phyloP scores from a whole-genome alignment of 805 yeast genomes.

The Wickerhamomyces tratensis region DNA sequence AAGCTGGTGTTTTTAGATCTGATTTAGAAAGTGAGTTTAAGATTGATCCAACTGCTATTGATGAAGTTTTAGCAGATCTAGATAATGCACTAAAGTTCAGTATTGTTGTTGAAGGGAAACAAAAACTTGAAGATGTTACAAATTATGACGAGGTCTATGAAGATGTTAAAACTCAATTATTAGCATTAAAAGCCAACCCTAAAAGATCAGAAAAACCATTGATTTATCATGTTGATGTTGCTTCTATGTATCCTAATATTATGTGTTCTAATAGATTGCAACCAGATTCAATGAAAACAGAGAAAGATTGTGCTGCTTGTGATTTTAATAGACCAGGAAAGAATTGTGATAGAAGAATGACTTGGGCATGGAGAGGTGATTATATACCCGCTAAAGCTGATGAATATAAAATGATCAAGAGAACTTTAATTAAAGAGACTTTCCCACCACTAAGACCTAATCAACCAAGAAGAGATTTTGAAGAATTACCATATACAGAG shows the following conservation, averaged over 20 bases:
- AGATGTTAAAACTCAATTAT: constrained; percentile 42
- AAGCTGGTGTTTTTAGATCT: constrained; percentile 95
- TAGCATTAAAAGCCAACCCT: constrained; percentile 53
- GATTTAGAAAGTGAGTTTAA: constrained; percentile 71
- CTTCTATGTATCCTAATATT: constrained; percentile 98
- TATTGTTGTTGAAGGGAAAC: constrained; percentile 70
- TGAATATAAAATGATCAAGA: constrained; percentile 83
- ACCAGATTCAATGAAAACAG: constrained; percentile 95
- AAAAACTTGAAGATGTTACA: constrained; percentile 63
- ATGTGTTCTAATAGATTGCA: constrained; percentile 96
- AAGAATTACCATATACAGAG: constrained; percentile 65
- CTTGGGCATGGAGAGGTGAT: constrained; percentile 99
- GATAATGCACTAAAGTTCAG: constrained; percentile 74
- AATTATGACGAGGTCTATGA: constrained; percentile 71
- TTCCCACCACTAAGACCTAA: constrained; percentile 57
- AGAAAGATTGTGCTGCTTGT: constrained; percentile 94
- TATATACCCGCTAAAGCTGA: constrained; percentile 84
- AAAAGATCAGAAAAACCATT: constrained; percentile 69
- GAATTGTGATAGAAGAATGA: constrained; percentile 79
- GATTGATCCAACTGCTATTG: constrained; percentile 74
- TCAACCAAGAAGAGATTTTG: constrained; percentile 54
- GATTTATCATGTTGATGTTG: constrained; percentile 96
- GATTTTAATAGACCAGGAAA: constrained; percentile 96
- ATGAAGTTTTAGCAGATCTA: constrained; percentile 65
- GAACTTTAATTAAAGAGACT: constrained; percentile 70